Base-by-base conservation (phyloP, 805 yeast species). In the Nakazawaea pomicola region DNA sequence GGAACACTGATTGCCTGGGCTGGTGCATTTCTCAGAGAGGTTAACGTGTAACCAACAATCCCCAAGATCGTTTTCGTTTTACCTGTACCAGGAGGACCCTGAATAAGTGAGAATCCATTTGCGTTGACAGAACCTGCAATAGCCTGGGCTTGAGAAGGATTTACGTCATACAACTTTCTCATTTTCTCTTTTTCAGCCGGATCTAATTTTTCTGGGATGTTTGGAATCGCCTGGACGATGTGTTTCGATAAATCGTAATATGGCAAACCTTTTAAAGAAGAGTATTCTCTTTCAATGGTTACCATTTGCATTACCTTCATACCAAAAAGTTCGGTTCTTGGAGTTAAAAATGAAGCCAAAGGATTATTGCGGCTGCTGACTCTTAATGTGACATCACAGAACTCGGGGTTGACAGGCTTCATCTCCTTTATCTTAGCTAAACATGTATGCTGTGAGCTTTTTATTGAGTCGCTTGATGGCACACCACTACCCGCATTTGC, bases 1-100 rank as follows among this genome's bases (percentile, higher is more conserved):
- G 48, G 48, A 28, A 45, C 11, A 19, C n/a, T 6, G 1, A 45
- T 45, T 10, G 41, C 6, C 8, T 28, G 33, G 4, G 29, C 38
- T 4, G 35, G 8, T 11, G 4, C 11, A 9, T 7, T n/a, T 18
- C 16, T 34, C 6, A 33, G 9, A 19, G 57, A 47, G 0, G 86
- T 72, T 32, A 85, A 58, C 45, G 80, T 77, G 41, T 88, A 78
- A 0, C 97, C 96, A 24, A 91, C 76, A 37, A 91, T 81, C 18
- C 97, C 97, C 33, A 93, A 59, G 62, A 95, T 93, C 0, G 99
- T 93, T 57, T 91, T 95, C 1, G 99, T 95, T 59, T 93, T 93
- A 67, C 99, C 99, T 0, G 98, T 91, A 61, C 99, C 99, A 0
- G 99, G 99, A 0, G 99, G 99, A 44, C 97, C 99, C 63, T 93